A percentile compares a stretch with the other conserved stretches of the same genome.
phyloP scores from a whole-genome alignment of 2,329 filamentous ascomycete genomes.

The Cadophora sp. region DNA sequence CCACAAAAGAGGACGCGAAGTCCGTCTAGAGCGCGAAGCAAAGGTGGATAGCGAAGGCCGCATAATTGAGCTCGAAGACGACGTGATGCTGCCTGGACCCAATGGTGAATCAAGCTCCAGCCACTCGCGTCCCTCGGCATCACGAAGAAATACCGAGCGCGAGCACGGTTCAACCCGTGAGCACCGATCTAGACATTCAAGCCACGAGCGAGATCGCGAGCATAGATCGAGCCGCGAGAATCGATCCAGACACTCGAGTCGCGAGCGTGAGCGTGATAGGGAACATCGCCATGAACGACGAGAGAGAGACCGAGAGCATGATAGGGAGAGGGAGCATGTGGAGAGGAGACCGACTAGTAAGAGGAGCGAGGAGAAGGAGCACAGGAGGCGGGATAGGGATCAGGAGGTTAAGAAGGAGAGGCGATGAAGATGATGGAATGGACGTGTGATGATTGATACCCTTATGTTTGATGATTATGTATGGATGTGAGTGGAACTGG shows the following conservation, averaged over 20 bases:
- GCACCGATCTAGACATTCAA: constrained; percentile 13
- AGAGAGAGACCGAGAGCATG: constrained; percentile 15
- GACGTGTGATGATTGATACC: constrained; percentile 20
- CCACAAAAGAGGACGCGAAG: constrained; percentile 91
- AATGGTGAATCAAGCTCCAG: constrained; percentile 19
- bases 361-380: constrained; percentile 20
- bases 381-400: constrained; percentile 13
- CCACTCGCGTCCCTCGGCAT: background rate
- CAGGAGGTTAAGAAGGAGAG: constrained; percentile 15
- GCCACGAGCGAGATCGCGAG: constrained; percentile 8
- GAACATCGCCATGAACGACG: constrained; percentile 3
- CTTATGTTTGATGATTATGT: constrained; percentile 7
- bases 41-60: constrained; percentile 38
- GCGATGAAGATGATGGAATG: constrained; percentile 12
- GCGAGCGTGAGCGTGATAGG: constrained; percentile 4
- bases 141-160: constrained; percentile 17
- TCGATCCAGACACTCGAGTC: constrained; percentile 12
- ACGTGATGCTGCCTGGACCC: constrained; percentile 29
- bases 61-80: constrained; percentile 38
- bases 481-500: background rate
- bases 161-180: constrained; percentile 9
- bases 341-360: constrained; percentile 19
- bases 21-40: constrained; percentile 61
- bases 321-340: constrained; percentile 19
- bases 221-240: constrained; percentile 15